These are phyloP conservation scores for Micromonas pusilla DNA, from an alignment of 139 green algal species.

Conservation along the genomic window DNA sequence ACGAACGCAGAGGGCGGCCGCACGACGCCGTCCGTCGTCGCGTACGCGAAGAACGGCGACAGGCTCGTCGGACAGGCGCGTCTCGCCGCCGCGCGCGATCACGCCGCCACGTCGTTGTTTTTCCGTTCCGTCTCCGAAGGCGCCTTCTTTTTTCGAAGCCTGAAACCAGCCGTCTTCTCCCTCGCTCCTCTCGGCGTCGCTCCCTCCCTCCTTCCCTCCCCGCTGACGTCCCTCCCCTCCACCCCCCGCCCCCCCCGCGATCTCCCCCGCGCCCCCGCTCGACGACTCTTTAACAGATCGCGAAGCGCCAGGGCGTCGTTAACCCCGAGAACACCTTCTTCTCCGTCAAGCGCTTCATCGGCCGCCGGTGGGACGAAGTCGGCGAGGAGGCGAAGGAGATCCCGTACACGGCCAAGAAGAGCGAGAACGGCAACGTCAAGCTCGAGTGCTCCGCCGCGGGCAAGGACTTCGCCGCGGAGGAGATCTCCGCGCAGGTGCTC, in stretches of 20 bases:
- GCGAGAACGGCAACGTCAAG: slow-evolving; percentile 88
- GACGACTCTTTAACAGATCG: too few relatives aligned
- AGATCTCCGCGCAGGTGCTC: slow-evolving; percentile 86
- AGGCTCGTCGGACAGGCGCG: slow-evolving; percentile 86
- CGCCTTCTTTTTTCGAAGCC: slow-evolving; percentile 7
- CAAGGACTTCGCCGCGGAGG: slow-evolving; percentile 96
- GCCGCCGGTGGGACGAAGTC: slow-evolving; percentile 82
- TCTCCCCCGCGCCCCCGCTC: too few relatives aligned
- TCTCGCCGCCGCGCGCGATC: background rate
- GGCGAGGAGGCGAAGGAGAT: slow-evolving; percentile 84
- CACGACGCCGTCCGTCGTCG: slow-evolving; percentile 95
- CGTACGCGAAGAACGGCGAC: slow-evolving; percentile 76
- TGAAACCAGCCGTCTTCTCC: too few relatives aligned
- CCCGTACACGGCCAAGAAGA: slow-evolving; percentile 75
- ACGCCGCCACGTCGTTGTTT: background rate
- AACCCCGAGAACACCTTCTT: slow-evolving; percentile 99
- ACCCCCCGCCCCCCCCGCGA: too few relatives aligned
- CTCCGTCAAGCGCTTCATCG: slow-evolving; percentile 98
- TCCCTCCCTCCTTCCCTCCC: background rate
- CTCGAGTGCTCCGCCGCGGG: slow-evolving; percentile 74
- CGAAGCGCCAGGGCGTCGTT: slow-evolving; percentile 95
- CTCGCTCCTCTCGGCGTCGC: too few relatives aligned
- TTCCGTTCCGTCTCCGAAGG: too few relatives aligned
- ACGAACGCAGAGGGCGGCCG: slow-evolving; percentile 93
- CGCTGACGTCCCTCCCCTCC: too few relatives aligned